Conservation (phyloP, 139 green algal species). For the Yamagishiella unicocca region DNA sequence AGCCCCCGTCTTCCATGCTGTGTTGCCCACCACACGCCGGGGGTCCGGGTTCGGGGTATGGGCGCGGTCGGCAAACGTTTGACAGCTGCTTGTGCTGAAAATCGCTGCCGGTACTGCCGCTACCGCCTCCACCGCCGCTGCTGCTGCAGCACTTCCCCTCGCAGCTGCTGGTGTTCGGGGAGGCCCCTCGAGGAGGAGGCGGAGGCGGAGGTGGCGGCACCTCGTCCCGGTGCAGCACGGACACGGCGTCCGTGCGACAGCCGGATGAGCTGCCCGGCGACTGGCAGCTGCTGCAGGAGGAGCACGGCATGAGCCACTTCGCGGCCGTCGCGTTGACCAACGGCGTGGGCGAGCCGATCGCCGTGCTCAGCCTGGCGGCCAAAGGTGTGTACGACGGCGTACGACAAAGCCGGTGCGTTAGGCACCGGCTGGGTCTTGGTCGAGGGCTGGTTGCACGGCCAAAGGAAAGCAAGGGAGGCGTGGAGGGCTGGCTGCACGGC, state of each 20-base stretch:
- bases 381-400: not conserved
- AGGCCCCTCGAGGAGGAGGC: not conserved
- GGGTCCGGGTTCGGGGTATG: no score
- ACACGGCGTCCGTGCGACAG: not conserved
- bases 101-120: no score
- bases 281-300: conserved; percentile 9
- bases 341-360: not conserved
- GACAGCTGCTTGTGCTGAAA: no score
- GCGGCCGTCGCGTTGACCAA: not conserved
- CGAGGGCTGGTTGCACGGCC: not conserved
- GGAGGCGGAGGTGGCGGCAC: not conserved
- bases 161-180: not conserved
- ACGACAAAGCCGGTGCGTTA: no score
- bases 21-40: no score
- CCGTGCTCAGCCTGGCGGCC: not conserved
- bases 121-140: not conserved
- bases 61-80: no score
- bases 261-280: not conserved
- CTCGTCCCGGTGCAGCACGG: no score
- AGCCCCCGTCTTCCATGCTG: no score
- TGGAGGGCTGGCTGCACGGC: not conserved
- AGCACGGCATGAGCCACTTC: conserved; percentile 5
- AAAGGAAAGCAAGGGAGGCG: not conserved
- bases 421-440: no score
- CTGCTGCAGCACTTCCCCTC: not conserved